These are phyloP conservation scores for Phytophthora tentaculata DNA, from an alignment of 352 stramenopile species.

Conservation along the genomic window DNA sequence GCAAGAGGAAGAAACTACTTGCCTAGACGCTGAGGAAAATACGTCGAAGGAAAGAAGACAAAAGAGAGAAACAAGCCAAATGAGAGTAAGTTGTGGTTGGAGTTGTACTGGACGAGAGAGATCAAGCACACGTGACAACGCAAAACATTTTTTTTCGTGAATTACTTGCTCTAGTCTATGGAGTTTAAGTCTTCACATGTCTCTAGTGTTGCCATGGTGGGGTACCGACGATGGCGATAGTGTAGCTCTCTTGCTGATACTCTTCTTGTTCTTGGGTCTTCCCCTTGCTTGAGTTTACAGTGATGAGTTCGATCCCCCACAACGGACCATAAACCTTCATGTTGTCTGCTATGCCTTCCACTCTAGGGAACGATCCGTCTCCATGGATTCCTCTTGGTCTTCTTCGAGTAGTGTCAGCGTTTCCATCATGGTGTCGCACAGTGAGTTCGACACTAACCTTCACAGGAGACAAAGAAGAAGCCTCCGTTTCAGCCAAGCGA, in stretches of 20 bases:
- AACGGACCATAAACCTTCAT: constrained; percentile 57
- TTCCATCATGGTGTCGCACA: constrained; percentile 37
- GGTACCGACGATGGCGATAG: constrained; percentile 60
- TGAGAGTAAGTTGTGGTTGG: constrained; percentile 29
- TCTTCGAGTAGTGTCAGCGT: constrained; percentile 18
- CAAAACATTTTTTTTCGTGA: constrained; percentile 43
- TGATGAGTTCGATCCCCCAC: constrained; percentile 63
- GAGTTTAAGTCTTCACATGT: constrained; percentile 17
- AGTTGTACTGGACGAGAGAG: constrained; percentile 39
- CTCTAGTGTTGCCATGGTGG: constrained; percentile 37
- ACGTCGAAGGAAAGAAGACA: not conserved
- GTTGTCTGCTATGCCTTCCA: constrained; percentile 50
- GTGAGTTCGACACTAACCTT: constrained; percentile 48
- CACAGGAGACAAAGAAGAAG: constrained; percentile 29
- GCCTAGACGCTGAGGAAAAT: constrained; percentile 44
- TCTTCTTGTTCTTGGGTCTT: constrained; percentile 17
- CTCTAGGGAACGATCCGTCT: constrained; percentile 42
- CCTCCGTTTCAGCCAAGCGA: constrained; percentile 23
- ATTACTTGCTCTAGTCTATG: constrained; percentile 37
- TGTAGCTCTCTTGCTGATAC: constrained; percentile 42
- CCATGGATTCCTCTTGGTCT: constrained; percentile 12
- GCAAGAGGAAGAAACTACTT: constrained; percentile 84
- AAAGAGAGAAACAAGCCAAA: constrained; percentile 11
- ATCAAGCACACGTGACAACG: constrained; percentile 36
- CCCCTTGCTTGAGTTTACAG: constrained; percentile 17